These are phyloP conservation scores for Hortaea werneckii DNA, from an alignment of 2,329 filamentous ascomycete genomes.

Conservation along the genomic window DNA sequence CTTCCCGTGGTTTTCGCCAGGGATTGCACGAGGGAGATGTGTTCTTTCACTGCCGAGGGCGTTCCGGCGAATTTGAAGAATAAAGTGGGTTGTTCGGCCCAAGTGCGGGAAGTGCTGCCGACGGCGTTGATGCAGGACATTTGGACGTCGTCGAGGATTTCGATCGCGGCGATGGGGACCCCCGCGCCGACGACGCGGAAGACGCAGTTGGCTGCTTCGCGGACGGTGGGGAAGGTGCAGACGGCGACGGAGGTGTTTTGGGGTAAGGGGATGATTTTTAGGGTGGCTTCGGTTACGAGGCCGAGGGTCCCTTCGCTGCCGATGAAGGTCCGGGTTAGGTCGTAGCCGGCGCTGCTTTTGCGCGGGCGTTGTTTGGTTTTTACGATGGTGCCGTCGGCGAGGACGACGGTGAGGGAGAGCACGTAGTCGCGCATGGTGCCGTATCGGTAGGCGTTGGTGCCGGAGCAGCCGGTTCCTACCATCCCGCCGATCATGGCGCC, in stretches of 20 bases:
- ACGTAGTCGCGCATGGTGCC: slow-evolving; percentile 96
- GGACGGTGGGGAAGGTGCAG: slow-evolving; percentile 52
- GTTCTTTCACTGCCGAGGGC: slow-evolving; percentile 61
- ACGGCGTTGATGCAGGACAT: slow-evolving; percentile 65
- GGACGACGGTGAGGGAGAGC: slow-evolving; percentile 71
- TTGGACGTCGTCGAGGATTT: slow-evolving; percentile 85
- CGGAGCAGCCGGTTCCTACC: slow-evolving; percentile 66
- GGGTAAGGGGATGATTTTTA: slow-evolving; percentile 77
- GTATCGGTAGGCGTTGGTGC: slow-evolving; percentile 85
- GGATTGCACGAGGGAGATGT: slow-evolving; percentile 57
- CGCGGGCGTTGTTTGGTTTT: slow-evolving; percentile 80
- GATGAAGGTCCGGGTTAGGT: slow-evolving; percentile 80
- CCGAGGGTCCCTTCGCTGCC: slow-evolving; percentile 87
- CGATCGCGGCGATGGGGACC: slow-evolving; percentile 79
- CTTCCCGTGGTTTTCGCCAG: slow-evolving; percentile 49
- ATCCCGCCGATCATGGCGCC: slow-evolving; percentile 88
- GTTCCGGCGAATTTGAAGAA: slow-evolving; percentile 71
- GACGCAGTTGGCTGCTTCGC: slow-evolving; percentile 68
- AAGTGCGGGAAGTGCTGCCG: slow-evolving; percentile 52
- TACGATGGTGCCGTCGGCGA: slow-evolving; percentile 82
- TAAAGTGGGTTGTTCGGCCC: slow-evolving; percentile 60
- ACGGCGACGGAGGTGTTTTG: slow-evolving; percentile 74
- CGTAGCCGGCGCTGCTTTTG: slow-evolving; percentile 86
- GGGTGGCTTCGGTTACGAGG: slow-evolving; percentile 78
- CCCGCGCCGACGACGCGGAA: slow-evolving; percentile 69